These are phyloP conservation scores for Penicillium sp. DNA, from an alignment of 2,329 filamentous ascomycete species.

Conservation along the genomic window DNA sequence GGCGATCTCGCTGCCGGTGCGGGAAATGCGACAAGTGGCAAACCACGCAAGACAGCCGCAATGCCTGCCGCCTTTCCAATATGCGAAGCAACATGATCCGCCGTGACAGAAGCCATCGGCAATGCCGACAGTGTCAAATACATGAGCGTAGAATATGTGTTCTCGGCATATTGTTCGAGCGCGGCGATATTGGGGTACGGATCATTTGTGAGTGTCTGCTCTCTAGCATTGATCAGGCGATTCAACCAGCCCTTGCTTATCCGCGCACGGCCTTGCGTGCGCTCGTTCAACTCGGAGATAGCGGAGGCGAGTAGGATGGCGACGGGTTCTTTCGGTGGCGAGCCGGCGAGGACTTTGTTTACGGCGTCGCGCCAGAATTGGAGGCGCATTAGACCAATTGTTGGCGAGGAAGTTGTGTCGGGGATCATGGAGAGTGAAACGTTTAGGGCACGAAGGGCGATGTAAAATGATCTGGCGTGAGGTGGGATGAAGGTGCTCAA, in stretches of 20 bases:
- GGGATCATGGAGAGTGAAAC: conserved; percentile 87
- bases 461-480: conserved; percentile 74
- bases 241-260: conserved; percentile 71
- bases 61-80: conserved; percentile 94
- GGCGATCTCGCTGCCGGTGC: conserved; percentile 58
- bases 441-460: conserved; percentile 88
- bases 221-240: conserved; percentile 75
- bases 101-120: conserved; percentile 74
- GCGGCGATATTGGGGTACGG: conserved; percentile 71
- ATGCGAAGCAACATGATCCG: conserved; percentile 91
- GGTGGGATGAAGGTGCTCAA: conserved; percentile 80
- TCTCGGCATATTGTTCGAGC: conserved; percentile 86
- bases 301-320: conserved; percentile 77
- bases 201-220: conserved; percentile 78
- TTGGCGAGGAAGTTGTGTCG: conserved; percentile 83
- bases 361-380: conserved; percentile 94
- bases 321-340: conserved; percentile 85
- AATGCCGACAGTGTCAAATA: conserved; percentile 82
- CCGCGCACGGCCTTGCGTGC: conserved; percentile 47
- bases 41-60: conserved; percentile 75
- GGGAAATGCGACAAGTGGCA: conserved; percentile 83
- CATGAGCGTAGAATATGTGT: conserved; percentile 88
- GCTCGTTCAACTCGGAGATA: conserved; percentile 55
- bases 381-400: conserved; percentile 82
- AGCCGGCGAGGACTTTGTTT: conserved; percentile 70